Base-by-base conservation (phyloP, 495 filamentous ascomycete genomes). In the Penicillium steckii region DNA sequence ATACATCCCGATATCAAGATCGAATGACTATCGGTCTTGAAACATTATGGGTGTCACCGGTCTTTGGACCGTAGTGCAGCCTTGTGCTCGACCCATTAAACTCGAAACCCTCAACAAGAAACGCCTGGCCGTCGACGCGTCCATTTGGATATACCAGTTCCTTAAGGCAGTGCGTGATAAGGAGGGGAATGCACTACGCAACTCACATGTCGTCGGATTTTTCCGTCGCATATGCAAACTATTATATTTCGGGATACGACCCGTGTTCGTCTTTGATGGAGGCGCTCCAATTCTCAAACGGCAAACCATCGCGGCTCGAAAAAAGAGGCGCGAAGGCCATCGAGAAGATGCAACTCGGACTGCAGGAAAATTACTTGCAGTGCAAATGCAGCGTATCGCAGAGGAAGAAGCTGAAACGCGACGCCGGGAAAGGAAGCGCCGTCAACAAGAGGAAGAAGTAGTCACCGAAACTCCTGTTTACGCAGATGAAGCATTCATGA, bases 101-200 rank as follows among this genome's bases (percentile, higher is more conserved):
- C 88, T 98, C 59, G 90, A 95, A 65, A 95, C 94, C 1, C 85
- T 98, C 45, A 96, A 96, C 67, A 86, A 86, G 53, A 96, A 95
- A 67, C 90, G 94, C 19, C 84, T 98, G 52, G 94, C 94, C 24
- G 89, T 98, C 68, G 94, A 98, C 71, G 94, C 95, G 46, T 96
- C 91, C 3, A 98, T 97, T 62, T 98, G 94, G 94, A 97, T 98
- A 52, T 98, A 98, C 74, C 94, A 98, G 66, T 98, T 98, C 65
- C 81, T 98, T 55, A 98, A 98, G 73, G 94, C 94, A 15, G 95
- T 98, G 2, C 91, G 94, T 60, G 94, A 98, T 71, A 95, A 96
- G 62, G 94, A 98, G 72, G 94, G 94, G 32, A 96, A 98, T 63
- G 95, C 94, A 1, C 81, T 98, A 23, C 89, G 91, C 47, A 98